Base-by-base conservation (phyloP, 2,329 filamentous ascomycete genomes). In the Cercospora janseana region DNA sequence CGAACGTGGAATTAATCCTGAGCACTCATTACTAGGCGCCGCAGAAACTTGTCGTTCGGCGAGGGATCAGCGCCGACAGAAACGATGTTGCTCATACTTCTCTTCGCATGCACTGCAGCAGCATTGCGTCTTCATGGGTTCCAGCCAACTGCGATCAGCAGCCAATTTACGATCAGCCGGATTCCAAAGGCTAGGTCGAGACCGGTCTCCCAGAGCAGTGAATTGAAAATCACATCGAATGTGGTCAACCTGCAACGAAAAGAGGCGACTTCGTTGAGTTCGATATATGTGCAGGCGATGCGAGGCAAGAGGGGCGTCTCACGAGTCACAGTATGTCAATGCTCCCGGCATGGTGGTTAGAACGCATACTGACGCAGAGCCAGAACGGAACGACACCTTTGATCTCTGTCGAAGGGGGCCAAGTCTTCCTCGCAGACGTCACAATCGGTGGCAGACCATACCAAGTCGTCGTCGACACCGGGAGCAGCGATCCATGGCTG, bases 401-500 rank as follows among this genome's bases (percentile, higher is more conserved):
- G 9, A 23, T 56, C 2, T 47, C 55, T 1, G 60, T 61, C 4
- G 52, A 55, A 38, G 57, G 58, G 4, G 66, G 66, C 15, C 55
- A 59, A 8, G 61, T 67, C 23, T 67, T 66, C 41, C 56, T 66
- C 3, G 63, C 63, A 12, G 55, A 60, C 12, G 57, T 66, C 18
- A 56, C 53, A 4, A 55, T 67, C 6, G 65, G 65, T 13, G 57
- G 57, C 9, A 55, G 66, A 35, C 45, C 50, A 4, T 67, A 75
- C 48, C 49, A 67, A 1, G 58, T 70, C 2, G 66, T 74, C 8
- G 62, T 77, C 41, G 75, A 78, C 50, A 77, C 73, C 2, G 75
- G 75, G 8, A 74, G 71, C 47, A 71, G 69, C 43, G 75, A 78
- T 48, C 75, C 73, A 1, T 78, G 74, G 70, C 59, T 76, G 1